phyloP scores from a whole-genome alignment of 106 monocot species.

The Posidonia australis region DNA sequence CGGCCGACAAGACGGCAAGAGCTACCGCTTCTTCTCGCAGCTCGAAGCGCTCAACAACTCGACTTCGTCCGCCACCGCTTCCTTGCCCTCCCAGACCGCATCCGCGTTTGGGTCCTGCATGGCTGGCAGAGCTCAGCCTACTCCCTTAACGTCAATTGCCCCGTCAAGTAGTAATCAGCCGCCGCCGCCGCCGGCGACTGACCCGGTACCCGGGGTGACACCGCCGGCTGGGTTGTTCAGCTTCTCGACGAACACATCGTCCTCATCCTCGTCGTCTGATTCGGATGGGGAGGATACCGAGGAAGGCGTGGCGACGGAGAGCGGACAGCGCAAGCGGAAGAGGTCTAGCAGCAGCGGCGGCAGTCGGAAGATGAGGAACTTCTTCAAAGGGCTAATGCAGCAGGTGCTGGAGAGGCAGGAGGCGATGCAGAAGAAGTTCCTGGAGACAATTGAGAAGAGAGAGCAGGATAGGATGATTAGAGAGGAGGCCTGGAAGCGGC shows the following conservation, averaged over 20 bases:
- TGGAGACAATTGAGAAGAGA: constrained; percentile 66
- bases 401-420: constrained; percentile 80
- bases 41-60: constrained; percentile 47
- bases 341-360: background rate
- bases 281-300: constrained; percentile 39
- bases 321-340: constrained; percentile 13
- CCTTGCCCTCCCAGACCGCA: background rate
- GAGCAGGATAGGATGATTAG: constrained; percentile 65
- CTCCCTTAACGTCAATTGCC: constrained; percentile 10
- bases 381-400: constrained; percentile 58
- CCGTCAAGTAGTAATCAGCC: background rate
- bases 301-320: constrained; percentile 13
- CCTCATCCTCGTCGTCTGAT: constrained; percentile 23
- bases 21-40: constrained; percentile 71
- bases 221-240: constrained; percentile 12
- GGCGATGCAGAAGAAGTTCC: constrained; percentile 60
- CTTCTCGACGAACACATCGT: constrained; percentile 50
- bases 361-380: constrained; percentile 42
- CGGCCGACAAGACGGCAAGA: constrained; percentile 77
- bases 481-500: constrained; percentile 74
- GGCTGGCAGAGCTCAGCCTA: constrained; percentile 5
- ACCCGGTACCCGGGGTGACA: background rate
- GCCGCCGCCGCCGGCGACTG: background rate
- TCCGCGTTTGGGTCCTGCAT: background rate
- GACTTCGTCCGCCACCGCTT: background rate